These are phyloP conservation scores for Celoporthe dispersa DNA, from an alignment of 2,329 filamentous ascomycete species.

Conservation along the genomic window DNA sequence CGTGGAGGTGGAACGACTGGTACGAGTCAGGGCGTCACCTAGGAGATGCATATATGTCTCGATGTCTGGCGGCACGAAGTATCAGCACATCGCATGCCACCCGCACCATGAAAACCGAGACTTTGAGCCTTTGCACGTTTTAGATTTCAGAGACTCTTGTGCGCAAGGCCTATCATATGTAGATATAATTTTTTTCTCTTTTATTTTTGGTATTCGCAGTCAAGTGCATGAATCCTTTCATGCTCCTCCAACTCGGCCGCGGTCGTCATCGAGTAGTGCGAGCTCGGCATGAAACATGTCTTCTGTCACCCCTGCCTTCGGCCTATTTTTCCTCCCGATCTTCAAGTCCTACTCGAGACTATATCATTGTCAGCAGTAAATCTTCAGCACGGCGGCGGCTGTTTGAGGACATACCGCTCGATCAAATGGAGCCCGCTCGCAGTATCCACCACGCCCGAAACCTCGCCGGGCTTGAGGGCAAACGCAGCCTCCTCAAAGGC, in stretches of 20 bases:
- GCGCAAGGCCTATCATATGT: neutral
- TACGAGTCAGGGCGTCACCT: neutral
- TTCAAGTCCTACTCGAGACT: neutral
- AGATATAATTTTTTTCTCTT: neutral
- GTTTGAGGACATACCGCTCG: conserved; percentile 68
- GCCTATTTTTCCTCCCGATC: neutral
- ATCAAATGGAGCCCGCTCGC: conserved; percentile 95
- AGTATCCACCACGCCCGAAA: conserved; percentile 87
- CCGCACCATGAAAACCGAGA: neutral
- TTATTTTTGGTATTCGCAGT: neutral
- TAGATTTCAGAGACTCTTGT: neutral
- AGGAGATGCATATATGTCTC: neutral
- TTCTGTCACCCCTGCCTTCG: neutral
- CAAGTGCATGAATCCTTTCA: neutral
- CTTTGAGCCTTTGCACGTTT: neutral
- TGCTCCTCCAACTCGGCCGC: neutral
- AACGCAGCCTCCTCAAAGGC: conserved; percentile 98
- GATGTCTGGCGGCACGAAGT: neutral
- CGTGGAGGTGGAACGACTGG: neutral
- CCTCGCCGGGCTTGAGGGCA: conserved; percentile 81
- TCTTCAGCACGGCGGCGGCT: accelerated
- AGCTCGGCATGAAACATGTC: neutral
- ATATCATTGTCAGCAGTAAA: neutral
- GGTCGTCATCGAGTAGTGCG: neutral
- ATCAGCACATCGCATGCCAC: neutral